A percentile compares a stretch with the other conserved stretches of the same genome.
Conservation (phyloP, 768 basidiomycete species). For the Solioccasus polychromus region DNA sequence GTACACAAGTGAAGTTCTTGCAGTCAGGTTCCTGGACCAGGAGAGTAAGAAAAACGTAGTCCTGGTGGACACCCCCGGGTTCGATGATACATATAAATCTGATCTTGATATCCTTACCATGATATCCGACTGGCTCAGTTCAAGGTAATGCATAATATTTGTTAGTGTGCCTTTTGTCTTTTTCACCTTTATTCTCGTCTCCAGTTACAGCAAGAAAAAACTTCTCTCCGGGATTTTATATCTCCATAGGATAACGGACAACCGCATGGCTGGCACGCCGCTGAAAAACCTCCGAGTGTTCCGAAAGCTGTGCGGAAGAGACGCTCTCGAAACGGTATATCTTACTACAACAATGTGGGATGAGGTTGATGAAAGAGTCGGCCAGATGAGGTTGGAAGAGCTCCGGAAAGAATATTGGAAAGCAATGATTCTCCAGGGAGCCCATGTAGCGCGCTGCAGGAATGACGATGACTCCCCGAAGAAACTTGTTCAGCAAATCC, state of each 20-base stretch:
- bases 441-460: slow-evolving; percentile 6
- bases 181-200: not conserved
- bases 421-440: slow-evolving; percentile 10
- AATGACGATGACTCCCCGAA: slow-evolving; percentile 7
- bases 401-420: slow-evolving; percentile 3
- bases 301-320: slow-evolving; percentile 22
- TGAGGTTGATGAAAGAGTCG: slow-evolving; percentile 18
- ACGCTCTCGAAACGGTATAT: slow-evolving; percentile 31
- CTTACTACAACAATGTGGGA: slow-evolving; percentile 40
- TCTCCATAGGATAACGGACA: slow-evolving; percentile 39
- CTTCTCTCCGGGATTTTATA: slow-evolving; percentile 37
- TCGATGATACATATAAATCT: slow-evolving; percentile 17
- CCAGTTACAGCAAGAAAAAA: slow-evolving; percentile 9
- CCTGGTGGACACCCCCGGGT: slow-evolving; percentile 26
- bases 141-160: slow-evolving; percentile 2
- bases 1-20: slow-evolving; percentile 6
- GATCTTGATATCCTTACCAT: slow-evolving; percentile 11
- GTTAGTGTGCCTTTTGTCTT: too few species aligned
- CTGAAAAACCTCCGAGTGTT: slow-evolving; percentile 35
- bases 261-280: slow-evolving; percentile 34
- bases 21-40: slow-evolving; percentile 5
- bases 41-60: slow-evolving; percentile 5
- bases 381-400: slow-evolving; percentile 9
- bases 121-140: slow-evolving; percentile 16
- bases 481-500: slow-evolving; percentile 7